Percentiles rank a stretch among this genome's conserved stretches.
phyloP scores from a whole-genome alignment of 441 rosid genomes.

The Hura crepitans region DNA sequence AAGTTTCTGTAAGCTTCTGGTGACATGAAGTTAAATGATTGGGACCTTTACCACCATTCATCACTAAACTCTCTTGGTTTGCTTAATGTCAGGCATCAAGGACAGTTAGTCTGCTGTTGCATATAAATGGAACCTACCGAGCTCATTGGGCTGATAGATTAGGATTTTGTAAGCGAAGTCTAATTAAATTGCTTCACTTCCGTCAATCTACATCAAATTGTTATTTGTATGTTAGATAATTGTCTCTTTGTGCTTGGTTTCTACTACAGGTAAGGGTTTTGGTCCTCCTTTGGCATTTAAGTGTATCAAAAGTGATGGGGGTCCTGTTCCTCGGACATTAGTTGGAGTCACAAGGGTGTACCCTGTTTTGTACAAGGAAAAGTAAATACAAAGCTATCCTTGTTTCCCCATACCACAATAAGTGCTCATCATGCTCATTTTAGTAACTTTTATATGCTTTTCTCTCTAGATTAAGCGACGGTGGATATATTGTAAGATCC shows the following conservation, averaged over 20 bases:
- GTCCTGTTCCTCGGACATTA: conserved; percentile 71
- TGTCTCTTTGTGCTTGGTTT: conserved; percentile 27
- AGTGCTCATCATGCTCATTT: conserved; percentile 18
- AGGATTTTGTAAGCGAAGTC: conserved; percentile 73
- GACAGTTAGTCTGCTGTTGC: conserved; percentile 57
- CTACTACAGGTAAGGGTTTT: conserved; percentile 55
- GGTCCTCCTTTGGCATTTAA: conserved; percentile 76
- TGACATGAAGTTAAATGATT: conserved; percentile 26
- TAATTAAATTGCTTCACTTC: conserved; percentile 9
- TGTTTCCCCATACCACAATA: conserved; percentile 23
- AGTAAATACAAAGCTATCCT: conserved; percentile 38
- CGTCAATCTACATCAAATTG: conserved; percentile 10
- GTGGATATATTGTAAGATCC: conserved; percentile 72
- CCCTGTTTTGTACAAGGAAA: conserved; percentile 88
- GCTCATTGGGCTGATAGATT: conserved; percentile 92
- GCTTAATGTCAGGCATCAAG: conserved; percentile 59
- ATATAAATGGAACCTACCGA: conserved; percentile 89
- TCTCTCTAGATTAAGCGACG: conserved; percentile 48
- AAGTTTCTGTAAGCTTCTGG: conserved; percentile 48
- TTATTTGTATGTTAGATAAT: conserved; percentile 20
- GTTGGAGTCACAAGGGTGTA: conserved; percentile 85
- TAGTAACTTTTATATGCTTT: background rate
- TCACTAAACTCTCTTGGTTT: conserved; percentile 17
- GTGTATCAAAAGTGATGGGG: conserved; percentile 89
- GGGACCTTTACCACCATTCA: conserved; percentile 17